phyloP scores from a whole-genome alignment of 1,284 basidiomycete genomes.

The Rhodotorula sp. region DNA sequence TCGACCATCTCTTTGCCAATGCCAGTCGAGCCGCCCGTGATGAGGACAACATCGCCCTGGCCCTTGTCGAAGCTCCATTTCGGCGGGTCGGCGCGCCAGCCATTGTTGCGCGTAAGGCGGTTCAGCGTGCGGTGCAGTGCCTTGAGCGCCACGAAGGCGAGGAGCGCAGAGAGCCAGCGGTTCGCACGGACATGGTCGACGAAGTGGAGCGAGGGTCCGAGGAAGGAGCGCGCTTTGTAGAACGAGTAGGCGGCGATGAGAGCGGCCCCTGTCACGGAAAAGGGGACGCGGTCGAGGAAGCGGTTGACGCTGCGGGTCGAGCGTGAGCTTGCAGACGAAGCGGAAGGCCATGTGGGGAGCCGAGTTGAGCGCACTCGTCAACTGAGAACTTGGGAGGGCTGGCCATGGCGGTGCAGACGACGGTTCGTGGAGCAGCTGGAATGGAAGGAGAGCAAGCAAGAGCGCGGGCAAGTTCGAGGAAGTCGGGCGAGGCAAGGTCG shows the following conservation, averaged over 20 bases:
- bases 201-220: slow-evolving; percentile 14
- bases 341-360: not conserved
- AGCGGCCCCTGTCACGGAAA: slow-evolving; percentile 19
- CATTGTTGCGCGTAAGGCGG: slow-evolving; percentile 36
- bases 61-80: slow-evolving; percentile 24
- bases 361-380: slow-evolving; percentile 17
- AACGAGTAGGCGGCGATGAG: slow-evolving; percentile 22
- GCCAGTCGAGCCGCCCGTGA: slow-evolving; percentile 42
- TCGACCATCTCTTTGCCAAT: slow-evolving; percentile 43
- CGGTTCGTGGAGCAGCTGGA: not conserved
- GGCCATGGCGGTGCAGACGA: not conserved
- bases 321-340: not conserved
- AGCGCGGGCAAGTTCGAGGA: not conserved
- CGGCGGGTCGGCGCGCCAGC: slow-evolving; percentile 34
- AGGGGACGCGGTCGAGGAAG: slow-evolving; percentile 24
- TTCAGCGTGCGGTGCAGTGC: slow-evolving; percentile 22
- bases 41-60: slow-evolving; percentile 37
- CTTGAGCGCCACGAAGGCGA: slow-evolving; percentile 33
- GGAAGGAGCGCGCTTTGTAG: slow-evolving; percentile 16
- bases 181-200: slow-evolving; percentile 21
- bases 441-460: not conserved
- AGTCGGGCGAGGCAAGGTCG: too few species aligned
- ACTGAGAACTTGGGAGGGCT: slow-evolving; percentile 10
- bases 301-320: slow-evolving; percentile 16
- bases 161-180: slow-evolving; percentile 20